Evolutionary conservation across 176 grass and related monocot species (phyloP), one percentile per base, ranked within the genome.

Genomic region (Triticum dicoccoides): DNA sequence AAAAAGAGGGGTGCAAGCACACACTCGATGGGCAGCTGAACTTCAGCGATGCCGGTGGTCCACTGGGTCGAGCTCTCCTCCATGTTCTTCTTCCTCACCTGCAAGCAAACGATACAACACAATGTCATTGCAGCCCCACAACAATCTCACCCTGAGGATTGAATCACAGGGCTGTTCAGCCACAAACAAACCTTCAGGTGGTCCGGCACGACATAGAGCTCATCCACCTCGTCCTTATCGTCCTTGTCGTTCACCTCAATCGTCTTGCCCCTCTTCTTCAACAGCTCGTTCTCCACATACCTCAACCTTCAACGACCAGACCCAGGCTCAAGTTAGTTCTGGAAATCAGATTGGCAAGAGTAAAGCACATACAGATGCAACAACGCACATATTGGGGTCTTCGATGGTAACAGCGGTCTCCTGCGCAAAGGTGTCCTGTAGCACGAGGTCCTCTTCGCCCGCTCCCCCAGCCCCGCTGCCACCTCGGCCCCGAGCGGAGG

Each of bases 381-480:
- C 7, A 67, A 27, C 32, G 14, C 89, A 94, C 96, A 98, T 98
- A 83, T 98, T 98, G 41, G 96, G 96, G 62, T 98, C 96, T 84
- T 98, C 96, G 59, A 98, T 70, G 65, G 96, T 98, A 58, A 94
- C 88, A 17, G 90, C 93, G 1, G 96, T 98, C 88, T 94, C 96
- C 94, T 98, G 96, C n/a, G 96, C 96, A 47, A 98, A 98, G 86
- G 96, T 98, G 42, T 98, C 96, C 82, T 98, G 96, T 1, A 98
- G 91, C 8, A 98, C 93, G 41, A 92, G 91, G 25, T 95, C 93
- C 88, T 95, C 93, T 81, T 92, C 91, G 13, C 84, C 64, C 12
- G 69, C 14, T 9, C 13, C 84, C 14, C 84, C 54, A 6, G 61
- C 32, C 5, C 75, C 84, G 17, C 75, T 15, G 39, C 61, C 61